These are phyloP conservation scores for Lactarius indigo DNA, from an alignment of 768 basidiomycete species.

Conservation along the genomic window DNA sequence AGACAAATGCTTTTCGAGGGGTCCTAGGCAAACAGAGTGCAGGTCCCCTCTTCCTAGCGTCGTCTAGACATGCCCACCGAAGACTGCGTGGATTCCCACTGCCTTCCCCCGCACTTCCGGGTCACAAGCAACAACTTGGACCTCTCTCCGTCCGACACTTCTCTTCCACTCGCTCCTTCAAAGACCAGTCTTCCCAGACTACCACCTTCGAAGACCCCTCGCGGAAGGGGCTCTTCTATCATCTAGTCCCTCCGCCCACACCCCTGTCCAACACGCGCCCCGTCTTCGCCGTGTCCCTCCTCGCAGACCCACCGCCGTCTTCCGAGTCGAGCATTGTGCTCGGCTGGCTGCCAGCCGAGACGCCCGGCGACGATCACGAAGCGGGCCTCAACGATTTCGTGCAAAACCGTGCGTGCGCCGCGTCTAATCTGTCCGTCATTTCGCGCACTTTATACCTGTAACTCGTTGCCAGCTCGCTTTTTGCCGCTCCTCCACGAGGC, in stretches of 20 bases:
- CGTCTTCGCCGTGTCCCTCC: constrained; percentile 25
- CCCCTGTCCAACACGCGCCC: constrained; percentile 12
- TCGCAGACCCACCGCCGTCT: constrained; percentile 16
- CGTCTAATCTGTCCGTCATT: not conserved
- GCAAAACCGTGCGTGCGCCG: constrained; percentile 56
- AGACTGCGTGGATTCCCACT: not conserved
- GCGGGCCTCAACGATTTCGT: constrained; percentile 67
- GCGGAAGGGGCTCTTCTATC: constrained; percentile 23
- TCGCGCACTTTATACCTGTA: not conserved
- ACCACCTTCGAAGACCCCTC: constrained; percentile 22
- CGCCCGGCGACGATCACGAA: constrained; percentile 33
- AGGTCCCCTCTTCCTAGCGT: constrained; percentile 5
- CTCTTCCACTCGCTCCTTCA: not conserved
- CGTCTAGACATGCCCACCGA: not conserved
- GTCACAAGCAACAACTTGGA: not conserved
- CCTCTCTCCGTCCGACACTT: constrained; percentile 1
- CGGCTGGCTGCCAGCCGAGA: constrained; percentile 26
- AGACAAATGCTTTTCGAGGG: constrained; percentile 2
- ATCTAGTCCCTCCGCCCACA: constrained; percentile 21
- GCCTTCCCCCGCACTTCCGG: not conserved
- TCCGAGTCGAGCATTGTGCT: constrained; percentile 21
- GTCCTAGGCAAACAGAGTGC: constrained; percentile 29
- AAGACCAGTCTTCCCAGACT: not conserved
- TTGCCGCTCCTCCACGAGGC: constrained; percentile 51
- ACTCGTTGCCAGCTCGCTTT: not conserved